Evolutionary conservation across 2,329 filamentous ascomycete species (phyloP).

Genomic region (Ceratocystis variospora): DNA sequence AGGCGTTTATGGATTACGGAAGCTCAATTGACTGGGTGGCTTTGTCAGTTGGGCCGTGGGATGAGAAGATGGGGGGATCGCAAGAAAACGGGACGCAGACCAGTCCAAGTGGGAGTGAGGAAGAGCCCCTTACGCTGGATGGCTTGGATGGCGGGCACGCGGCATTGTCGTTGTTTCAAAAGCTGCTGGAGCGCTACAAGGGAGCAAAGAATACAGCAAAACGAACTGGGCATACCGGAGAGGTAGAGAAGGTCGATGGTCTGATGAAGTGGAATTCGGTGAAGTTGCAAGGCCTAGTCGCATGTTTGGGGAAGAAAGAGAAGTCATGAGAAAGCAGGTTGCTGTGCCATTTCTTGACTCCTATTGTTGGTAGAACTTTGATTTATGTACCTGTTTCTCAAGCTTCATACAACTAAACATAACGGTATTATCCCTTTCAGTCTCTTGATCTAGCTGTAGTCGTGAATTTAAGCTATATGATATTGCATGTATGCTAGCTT

Average conservation of each 20-base stretch:
- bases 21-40: neutral
- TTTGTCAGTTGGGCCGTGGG: neutral
- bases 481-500: neutral
- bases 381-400: neutral
- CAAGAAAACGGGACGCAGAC: neutral
- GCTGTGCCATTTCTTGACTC: neutral
- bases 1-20: neutral
- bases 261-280: neutral
- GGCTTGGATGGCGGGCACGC: neutral
- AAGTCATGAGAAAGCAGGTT: neutral
- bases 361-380: neutral
- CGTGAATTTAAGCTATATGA: neutral
- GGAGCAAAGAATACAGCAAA: neutral
- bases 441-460: neutral
- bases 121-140: neutral
- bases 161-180: conserved; percentile 4
- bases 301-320: neutral
- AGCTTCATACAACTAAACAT: no score
- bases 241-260: neutral
- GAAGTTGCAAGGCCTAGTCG: neutral
- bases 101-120: neutral
- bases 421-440: no score
- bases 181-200: neutral
- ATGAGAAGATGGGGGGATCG: neutral
- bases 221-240: neutral